Conservation (phyloP, 768 basidiomycete genomes). For the Auriscalpium orientale region DNA sequence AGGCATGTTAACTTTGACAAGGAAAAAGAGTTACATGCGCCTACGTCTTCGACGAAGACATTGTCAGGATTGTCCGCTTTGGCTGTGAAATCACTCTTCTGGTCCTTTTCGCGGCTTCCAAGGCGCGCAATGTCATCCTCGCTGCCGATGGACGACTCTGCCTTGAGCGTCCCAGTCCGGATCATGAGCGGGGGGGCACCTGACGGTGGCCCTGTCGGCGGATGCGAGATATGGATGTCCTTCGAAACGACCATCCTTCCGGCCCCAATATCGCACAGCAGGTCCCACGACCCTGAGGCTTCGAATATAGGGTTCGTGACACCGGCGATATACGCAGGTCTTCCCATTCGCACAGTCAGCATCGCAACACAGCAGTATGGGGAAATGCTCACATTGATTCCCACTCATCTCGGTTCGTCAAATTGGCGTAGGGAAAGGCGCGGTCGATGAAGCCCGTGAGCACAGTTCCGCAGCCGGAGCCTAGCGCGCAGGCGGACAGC, state of each 20-base stretch:
- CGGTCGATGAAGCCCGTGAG: constrained; percentile 84
- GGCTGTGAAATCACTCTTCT: constrained; percentile 46
- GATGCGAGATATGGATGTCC: constrained; percentile 56
- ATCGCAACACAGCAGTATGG: neutral
- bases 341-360: constrained; percentile 20
- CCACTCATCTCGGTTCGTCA: constrained; percentile 84
- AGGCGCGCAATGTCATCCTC: constrained; percentile 67
- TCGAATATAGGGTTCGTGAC: constrained; percentile 98
- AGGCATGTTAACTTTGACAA: neutral
- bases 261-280: constrained; percentile 85
- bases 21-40: constrained; percentile 19
- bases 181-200: constrained; percentile 34
- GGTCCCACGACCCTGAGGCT: constrained; percentile 80
- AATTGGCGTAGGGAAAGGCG: constrained; percentile 92
- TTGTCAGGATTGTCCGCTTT: constrained; percentile 67
- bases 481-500: constrained; percentile 88
- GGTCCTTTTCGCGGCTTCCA: constrained; percentile 38
- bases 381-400: constrained; percentile 66
- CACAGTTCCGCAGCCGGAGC: constrained; percentile 80
- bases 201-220: constrained; percentile 27
- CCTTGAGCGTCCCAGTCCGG: constrained; percentile 56
- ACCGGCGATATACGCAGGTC: constrained; percentile 91
- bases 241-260: constrained; percentile 84
- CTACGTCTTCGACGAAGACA: constrained; percentile 89
- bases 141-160: constrained; percentile 52